Evolutionary conservation across 495 filamentous ascomycete species (phyloP).

Genomic region (Cercophora samala): DNA sequence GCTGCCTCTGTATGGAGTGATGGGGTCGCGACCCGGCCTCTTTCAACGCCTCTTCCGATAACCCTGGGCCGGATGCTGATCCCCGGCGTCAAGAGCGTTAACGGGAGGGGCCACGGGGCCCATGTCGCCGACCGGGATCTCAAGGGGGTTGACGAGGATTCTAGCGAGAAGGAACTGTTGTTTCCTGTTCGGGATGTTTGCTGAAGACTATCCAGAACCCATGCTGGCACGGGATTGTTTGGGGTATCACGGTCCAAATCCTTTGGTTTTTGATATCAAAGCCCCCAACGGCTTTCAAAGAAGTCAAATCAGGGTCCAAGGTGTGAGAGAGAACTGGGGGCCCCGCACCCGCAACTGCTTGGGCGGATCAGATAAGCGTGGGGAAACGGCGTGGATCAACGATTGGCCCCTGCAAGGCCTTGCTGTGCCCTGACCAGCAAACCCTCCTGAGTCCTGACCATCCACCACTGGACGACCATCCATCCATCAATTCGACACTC

Average conservation of each 20-base stretch:
- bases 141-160: neutral
- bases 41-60: conserved; percentile 1
- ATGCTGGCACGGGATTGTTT: neutral
- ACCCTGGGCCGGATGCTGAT: conserved; percentile 12
- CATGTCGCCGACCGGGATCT: neutral
- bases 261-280: conserved; percentile 8
- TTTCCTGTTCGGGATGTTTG: neutral
- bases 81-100: neutral
- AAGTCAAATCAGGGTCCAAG: conserved; percentile 20
- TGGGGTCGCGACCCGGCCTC: neutral
- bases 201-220: neutral
- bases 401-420: conserved; percentile 1
- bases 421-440: conserved; percentile 2
- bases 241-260: neutral
- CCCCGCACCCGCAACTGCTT: neutral
- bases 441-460: neutral
- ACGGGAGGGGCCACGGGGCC: neutral
- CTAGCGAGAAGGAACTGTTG: neutral
- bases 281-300: neutral
- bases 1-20: neutral
- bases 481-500: conserved; percentile 22
- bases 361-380: conserved; percentile 28
- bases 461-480: too few relatives aligned
- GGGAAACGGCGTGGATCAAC: conserved; percentile 18
- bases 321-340: conserved; percentile 12